Evolutionary conservation across 129 eudicot genomes (phyloP), one percentile per base, ranked within the genome.

Genomic region (Arctium lappa): DNA sequence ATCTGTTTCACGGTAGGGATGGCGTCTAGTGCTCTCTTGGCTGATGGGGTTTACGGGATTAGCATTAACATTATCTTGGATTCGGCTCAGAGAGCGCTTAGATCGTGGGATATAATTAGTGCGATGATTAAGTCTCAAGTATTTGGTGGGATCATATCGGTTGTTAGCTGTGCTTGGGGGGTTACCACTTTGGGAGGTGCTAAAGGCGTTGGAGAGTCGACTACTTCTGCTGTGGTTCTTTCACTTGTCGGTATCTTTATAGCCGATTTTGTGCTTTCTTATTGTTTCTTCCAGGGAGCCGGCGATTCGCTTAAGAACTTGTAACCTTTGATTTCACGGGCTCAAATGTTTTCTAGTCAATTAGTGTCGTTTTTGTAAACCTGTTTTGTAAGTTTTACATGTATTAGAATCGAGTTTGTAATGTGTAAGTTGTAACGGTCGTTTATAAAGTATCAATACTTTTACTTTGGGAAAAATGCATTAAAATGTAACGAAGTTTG

Each of bases 131-230:
- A 95, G 89, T 91, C 97, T 0, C 89, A 79, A 78, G 98, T 94
- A 22, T 94, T 94, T 81, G 98, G 97, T 37, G 91, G 79, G 72
- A 92, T 94, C 8, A 92, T 94, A 73, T 91, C 98, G 1, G 38
- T 89, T 60, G 93, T 94, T 69, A 94, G 98, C 81, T 94, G 98
- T 75, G 91, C 93, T 15, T 94, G 98, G 98, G 98, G 98, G 27
- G 90, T 94, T 40, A 94, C 98, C 10, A 94, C 98, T 15, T 68
- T 91, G 83, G 99, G 93, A 31, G 99, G 98, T 75, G 99, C 98
- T 39, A 95, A 95, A 85, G 99, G 99, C 37, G 99, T 93, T 66
- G 99, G 99, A 22, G 99, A 95, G 63, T 93, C 98, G 6, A 95
- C 99, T 44, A 95, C 99, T 44, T 93, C 98, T 0, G 97, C 99